These are phyloP conservation scores for Mycena vitilis DNA, from an alignment of 768 basidiomycete species.

Conservation along the genomic window DNA sequence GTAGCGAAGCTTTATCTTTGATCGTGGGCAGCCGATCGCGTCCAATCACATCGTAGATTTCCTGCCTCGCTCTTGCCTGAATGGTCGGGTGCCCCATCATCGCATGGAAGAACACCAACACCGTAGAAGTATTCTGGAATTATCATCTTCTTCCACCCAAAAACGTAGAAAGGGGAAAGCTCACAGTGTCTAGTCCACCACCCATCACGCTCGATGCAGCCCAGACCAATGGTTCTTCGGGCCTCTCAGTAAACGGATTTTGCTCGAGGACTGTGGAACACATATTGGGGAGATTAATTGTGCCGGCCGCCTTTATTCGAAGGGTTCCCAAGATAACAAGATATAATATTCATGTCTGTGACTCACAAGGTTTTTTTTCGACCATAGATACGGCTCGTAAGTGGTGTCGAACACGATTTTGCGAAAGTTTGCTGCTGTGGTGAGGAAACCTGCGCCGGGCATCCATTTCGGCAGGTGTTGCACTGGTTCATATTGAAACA, in stretches of 20 bases:
- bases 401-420: background rate
- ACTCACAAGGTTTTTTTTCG: conserved; percentile 6
- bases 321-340: background rate
- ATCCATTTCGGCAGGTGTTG: conserved; percentile 1
- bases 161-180: background rate
- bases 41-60: conserved; percentile 8
- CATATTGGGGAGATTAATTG: conserved; percentile 3
- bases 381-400: conserved; percentile 14
- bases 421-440: background rate
- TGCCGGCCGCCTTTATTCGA: background rate
- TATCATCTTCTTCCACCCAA: no score
- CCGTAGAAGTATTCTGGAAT: background rate
- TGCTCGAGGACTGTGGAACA: conserved; percentile 13
- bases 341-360: no score
- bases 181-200: conserved; percentile 19
- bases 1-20: conserved; percentile 33
- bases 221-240: conserved; percentile 1
- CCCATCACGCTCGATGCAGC: background rate
- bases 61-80: conserved; percentile 12
- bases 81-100: conserved; percentile 9
- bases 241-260: background rate
- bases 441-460: background rate
- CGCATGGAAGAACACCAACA: conserved; percentile 10
- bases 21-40: conserved; percentile 38
- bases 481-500: background rate